A percentile compares a stretch with the other conserved stretches of the same genome.
These are phyloP conservation scores for Lumnitzera racemosa DNA, from an alignment of 345 rosid species.

Conservation along the genomic window DNA sequence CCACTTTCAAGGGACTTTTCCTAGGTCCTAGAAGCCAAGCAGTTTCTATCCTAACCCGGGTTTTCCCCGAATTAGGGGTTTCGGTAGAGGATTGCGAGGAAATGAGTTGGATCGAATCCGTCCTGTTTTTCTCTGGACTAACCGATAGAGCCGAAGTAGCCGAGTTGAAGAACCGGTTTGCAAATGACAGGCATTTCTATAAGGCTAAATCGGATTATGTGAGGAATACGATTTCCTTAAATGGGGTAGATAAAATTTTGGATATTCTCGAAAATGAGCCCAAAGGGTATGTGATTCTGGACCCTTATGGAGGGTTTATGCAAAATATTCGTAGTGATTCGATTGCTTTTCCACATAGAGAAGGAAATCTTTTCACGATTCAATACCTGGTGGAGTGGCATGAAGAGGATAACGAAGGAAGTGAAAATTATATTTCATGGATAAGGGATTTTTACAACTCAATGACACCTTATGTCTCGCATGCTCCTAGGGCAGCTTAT, in stretches of 20 bases:
- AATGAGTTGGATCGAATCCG: conserved; percentile 49
- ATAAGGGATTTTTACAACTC: conserved; percentile 27
- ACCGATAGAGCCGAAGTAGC: conserved; percentile 14
- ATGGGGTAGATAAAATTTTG: conserved; percentile 21
- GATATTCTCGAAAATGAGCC: conserved; percentile 24
- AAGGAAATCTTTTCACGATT: conserved; percentile 35
- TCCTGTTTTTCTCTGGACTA: conserved; percentile 34
- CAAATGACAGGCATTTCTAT: conserved; percentile 25
- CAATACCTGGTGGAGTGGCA: conserved; percentile 49
- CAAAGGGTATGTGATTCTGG: conserved; percentile 27
- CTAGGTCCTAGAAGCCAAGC: conserved; percentile 29
- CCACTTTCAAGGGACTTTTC: conserved; percentile 41
- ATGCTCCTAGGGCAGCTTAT: conserved; percentile 46
- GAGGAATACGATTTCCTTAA: conserved; percentile 20
- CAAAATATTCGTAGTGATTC: conserved; percentile 25
- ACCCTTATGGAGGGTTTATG: conserved; percentile 58
- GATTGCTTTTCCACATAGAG: conserved; percentile 53
- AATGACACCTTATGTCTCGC: conserved; percentile 42
- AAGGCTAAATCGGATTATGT: conserved; percentile 56
- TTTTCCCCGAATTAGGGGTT: conserved; percentile 33
- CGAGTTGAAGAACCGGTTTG: conserved; percentile 20
- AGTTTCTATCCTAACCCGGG: conserved; percentile 12
- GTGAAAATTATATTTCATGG: conserved; percentile 18
- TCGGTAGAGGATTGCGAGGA: conserved; percentile 31
- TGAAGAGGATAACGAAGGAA: conserved; percentile 20